These are phyloP conservation scores for Kodamaea arcana DNA, from an alignment of 1,139 yeast genomes.

Conservation along the genomic window DNA sequence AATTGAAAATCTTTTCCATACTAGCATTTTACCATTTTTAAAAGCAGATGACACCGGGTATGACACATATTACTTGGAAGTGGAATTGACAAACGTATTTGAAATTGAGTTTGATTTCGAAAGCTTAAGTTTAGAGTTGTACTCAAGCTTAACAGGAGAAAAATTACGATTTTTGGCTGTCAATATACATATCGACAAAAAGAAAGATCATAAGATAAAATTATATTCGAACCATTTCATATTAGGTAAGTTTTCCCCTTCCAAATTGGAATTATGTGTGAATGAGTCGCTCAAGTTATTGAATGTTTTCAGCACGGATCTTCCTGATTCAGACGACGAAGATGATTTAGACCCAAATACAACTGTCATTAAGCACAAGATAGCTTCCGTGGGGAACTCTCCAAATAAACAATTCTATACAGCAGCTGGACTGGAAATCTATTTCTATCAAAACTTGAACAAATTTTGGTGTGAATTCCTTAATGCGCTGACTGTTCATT, in stretches of 20 bases:
- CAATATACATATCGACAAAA: slow-evolving; percentile 9
- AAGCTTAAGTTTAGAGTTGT: slow-evolving; percentile 18
- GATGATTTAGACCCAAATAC: slow-evolving; percentile 10
- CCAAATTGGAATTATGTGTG: slow-evolving; percentile 16
- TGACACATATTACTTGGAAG: slow-evolving; percentile 22
- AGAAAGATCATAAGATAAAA: slow-evolving; percentile 14
- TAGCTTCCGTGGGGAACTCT: neutral
- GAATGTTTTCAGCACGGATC: slow-evolving; percentile 4
- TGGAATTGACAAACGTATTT: slow-evolving; percentile 23
- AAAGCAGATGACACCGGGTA: slow-evolving; percentile 16
- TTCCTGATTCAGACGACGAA: slow-evolving; percentile 1
- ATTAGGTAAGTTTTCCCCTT: slow-evolving; percentile 24
- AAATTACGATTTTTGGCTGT: slow-evolving; percentile 10
- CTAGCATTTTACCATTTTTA: slow-evolving; percentile 24
- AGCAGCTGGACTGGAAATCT: neutral
- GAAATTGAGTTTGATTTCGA: slow-evolving; percentile 23
- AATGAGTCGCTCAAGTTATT: slow-evolving; percentile 17
- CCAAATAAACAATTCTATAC: neutral
- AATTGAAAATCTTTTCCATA: slow-evolving; percentile 27
- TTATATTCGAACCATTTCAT: slow-evolving; percentile 21
- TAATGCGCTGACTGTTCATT: slow-evolving; percentile 14
- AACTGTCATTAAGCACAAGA: slow-evolving; percentile 10
- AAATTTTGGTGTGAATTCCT: slow-evolving; percentile 23
- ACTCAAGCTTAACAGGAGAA: slow-evolving; percentile 10
- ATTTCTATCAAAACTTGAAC: slow-evolving; percentile 15